Evolutionary conservation across 225 moss, liverwort and hornwort species (phyloP), one percentile per base, ranked within the genome.

Genomic region (Asterella californica): DNA sequence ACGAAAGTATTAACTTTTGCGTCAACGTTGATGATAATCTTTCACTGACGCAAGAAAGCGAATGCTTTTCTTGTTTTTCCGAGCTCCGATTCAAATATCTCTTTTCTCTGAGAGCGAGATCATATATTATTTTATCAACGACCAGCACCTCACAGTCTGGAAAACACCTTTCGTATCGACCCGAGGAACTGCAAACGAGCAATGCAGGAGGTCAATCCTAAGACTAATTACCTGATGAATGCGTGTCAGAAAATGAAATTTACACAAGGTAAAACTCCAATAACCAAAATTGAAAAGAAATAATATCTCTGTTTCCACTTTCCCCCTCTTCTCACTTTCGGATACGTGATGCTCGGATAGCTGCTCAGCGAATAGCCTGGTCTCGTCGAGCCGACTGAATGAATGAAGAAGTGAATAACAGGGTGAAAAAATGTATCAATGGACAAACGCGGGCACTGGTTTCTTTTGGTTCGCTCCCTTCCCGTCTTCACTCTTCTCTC

Each of bases 151-250:
- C 53, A 32, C 52, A 48, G 50, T 73, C 72, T 50, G 1, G 2
- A 15, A 8, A 32, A 0, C 50, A 17, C 52, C 53, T 53, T 21
- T 33, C 52, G 52, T 74, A 19, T 21, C 74, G 50, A 30, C 10
- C 25, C 18, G 53, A 74, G 19, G 15, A 18, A 8, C 3, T 33
- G 52, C 12, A 25, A 46, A 21, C 46, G 10, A 48, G 75, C 36
- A 59, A 38, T 59, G 75, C 75, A 59, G 54, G 18, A 76, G 12
- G 59, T 54, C 37, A 57, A 59, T 76, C 59, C 59, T 76, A 24
- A 57, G 36, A 30, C 59, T 36, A 59, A 76, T 76, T 50, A 37
- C 75, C 57, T 36, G 57, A 76, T 59, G 57, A 37, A 76, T 76
- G 59, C n/a, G 52, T 59, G 59, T 59, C 57, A 17, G 55, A 37